Base-by-base conservation (phyloP, 2,329 filamentous ascomycete genomes). In the Periconia sp. region DNA sequence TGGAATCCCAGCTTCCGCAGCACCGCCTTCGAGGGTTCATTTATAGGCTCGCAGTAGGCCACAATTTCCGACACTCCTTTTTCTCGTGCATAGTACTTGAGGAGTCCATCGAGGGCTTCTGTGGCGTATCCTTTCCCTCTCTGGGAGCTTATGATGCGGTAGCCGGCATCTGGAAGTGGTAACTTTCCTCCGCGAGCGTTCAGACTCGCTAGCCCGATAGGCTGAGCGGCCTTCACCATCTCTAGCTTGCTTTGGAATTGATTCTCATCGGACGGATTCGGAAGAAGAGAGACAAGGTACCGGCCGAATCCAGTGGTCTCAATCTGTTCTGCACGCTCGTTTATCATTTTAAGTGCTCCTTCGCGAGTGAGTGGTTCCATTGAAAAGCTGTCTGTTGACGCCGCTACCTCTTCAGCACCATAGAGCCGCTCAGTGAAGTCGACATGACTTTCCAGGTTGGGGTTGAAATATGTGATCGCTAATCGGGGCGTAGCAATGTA, bases 101-200 rank as follows among this genome's bases (percentile, higher is more conserved):
- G 14, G 6, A 49, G 27, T 20, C 47, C 47, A 13, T 43, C 40
- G 8, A 23, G n/a, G 18, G 47, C 47, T 35, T 49, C 47, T 17
- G 40, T 17, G 10, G 47, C 47, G 27, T 49, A 49, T 10, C 47
- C 47, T 20, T 49, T 49, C 1, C 47, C 41, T 43, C 47, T 49
- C 6, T 17, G 17, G 14, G 47, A 44, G 9, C 40, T 27, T 8
- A 49, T n/a, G 11, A 49, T 11, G 19, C 35, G 19, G 41, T 43
- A 44, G 6, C 47, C 47, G 23, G 44, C 37, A 41, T 49, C 47
- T 13, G 47, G 47, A 27, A 49, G 47, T 5, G 47, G 23, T 14
- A 40, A 20, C 17, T 44, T 31, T 33, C 37, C n/a, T 8, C 40
- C 40, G n/a, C 47, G 47, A 35, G 44, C 18, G 18, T 49, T 49